Base-by-base conservation (phyloP, 1,284 basidiomycete genomes). In the Austroboletus olivaceoglutinosus region DNA sequence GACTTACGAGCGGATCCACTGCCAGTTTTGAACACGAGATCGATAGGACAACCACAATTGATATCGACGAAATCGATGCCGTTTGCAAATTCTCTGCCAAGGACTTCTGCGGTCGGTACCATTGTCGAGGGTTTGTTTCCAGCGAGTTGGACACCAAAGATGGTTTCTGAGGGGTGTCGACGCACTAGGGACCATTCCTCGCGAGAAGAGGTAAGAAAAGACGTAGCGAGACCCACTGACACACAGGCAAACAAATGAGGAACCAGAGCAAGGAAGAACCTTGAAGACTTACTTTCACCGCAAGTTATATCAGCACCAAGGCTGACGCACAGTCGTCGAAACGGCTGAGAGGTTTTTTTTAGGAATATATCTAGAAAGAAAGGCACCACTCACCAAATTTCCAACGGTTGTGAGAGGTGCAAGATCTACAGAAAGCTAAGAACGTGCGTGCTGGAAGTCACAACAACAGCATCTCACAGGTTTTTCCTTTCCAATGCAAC, bases 11-110 rank as follows among this genome's bases (percentile, higher is more conserved):
- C 94, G 54, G 89, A 92, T 0, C 94, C 94, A 44, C 91, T 93
- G 0, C 94, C 94, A 22, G 83, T 82, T 64, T 91, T 91, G 73
- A 94, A 98, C 2, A 99, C 91, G 42, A 99, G 75, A 70, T 99
- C 96, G 58, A 98, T 98, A 3, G 96, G 96, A 70, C 96, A 98
- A 5, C 96, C 96, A 69, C 92, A 92, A 67, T 99, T 99, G 59
- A 98, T 73, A 62, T 99, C 96, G 12, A 96, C 90, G 64, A 96
- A 97, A 65, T 97, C 92, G 25, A 96, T 70, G 21, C 82, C 79
- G 11, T 75, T 73, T 0, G 70, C 69, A 18, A 77, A 83, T 62
- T 93, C 88, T 53, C 79, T 82, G 2, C 79, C 84, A 19, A 98
- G 77, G 9, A 89, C 77, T 68, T 99, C 96, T 0, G 94, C 93